phyloP scores from a whole-genome alignment of 768 basidiomycete genomes.

The Leucogyrophana mollusca region DNA sequence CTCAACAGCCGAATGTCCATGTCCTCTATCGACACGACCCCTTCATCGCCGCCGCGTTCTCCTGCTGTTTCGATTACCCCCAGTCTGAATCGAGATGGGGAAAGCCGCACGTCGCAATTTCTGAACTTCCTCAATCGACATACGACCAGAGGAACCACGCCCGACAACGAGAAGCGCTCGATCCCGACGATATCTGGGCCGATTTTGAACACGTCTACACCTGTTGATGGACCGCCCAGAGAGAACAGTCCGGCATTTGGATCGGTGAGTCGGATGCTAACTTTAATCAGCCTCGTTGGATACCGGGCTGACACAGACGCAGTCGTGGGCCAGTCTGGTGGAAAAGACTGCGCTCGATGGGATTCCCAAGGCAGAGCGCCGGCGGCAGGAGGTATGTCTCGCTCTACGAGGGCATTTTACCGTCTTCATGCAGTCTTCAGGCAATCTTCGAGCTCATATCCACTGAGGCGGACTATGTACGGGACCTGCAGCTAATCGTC shows the following conservation, averaged over 20 bases:
- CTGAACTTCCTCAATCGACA: constrained; percentile 61
- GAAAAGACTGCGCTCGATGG: constrained; percentile 81
- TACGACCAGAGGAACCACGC: constrained; percentile 40
- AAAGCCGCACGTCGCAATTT: constrained; percentile 46
- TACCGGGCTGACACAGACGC: constrained; percentile 2
- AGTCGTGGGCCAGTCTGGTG: constrained; percentile 94
- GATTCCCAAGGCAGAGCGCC: constrained; percentile 75
- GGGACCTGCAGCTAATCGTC: constrained; percentile 88
- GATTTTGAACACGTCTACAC: constrained; percentile 39
- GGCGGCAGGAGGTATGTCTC: constrained; percentile 75
- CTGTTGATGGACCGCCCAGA: constrained; percentile 30
- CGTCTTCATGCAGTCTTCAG: constrained; percentile 30
- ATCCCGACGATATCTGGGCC: constrained; percentile 69
- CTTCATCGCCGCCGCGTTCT: constrained; percentile 40
- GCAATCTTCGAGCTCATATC: constrained; percentile 94
- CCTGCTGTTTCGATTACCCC: constrained; percentile 31
- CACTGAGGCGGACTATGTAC: constrained; percentile 88
- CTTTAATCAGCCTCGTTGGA: constrained; percentile 1
- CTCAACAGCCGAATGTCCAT: constrained; percentile 56
- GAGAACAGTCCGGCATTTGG: constrained; percentile 66
- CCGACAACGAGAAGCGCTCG: constrained; percentile 45
- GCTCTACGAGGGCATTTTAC: neutral
- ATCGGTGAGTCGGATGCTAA: constrained; percentile 41
- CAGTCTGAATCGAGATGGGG: constrained; percentile 29
- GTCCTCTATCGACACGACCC: constrained; percentile 53